Evolutionary conservation across 2,329 filamentous ascomycete genomes (phyloP), one percentile per base, ranked within the genome.

Genomic region (Didymella pinodella): DNA sequence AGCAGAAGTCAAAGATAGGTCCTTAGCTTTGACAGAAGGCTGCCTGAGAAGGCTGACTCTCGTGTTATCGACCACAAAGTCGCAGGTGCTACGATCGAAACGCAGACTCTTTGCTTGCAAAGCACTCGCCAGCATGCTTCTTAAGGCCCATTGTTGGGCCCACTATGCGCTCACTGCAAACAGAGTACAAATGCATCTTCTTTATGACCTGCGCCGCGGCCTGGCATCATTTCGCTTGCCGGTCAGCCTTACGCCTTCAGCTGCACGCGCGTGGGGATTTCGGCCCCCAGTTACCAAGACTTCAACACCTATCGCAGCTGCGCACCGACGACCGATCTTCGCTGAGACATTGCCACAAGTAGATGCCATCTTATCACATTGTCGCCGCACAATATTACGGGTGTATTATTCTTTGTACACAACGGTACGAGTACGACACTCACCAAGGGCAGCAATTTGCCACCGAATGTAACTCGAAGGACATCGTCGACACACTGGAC

Each of bases 211-310:
- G 49, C 38, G 49, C 55, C 36, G 29, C 55, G 28, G 36, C 44
- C 28, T 48, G 28, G 26, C 26, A 32, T 41, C 44, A 46, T 50
- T 54, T 40, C 46, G 11, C 40, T n/a, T 32, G 49, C 45, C 20
- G 20, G 34, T 59, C 56, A 54, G 50, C 56, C 45, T 59, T 54
- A 54, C 56, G 50, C 50, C 40, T 34, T 25, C 26, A 31, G 31
- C 25, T 59, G 46, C 56, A 50, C 14, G 32, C 48, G 48, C 48
- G 25, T 40, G 32, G 54, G 43, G 41, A 26, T 7, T 40, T 8
- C 14, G 26, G 43, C 29, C 41, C 48, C 54, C 18, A 34, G 40
- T 36, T 40, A 32, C 50, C 41, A 31, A 49, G 44, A 40, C 32
- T 12, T 40, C 45, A 46, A 48, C 22, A 5, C 20, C 36, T 26